These are phyloP conservation scores for Notholithocarpus densiflorus DNA, from an alignment of 306 rosid genomes.

Conservation along the genomic window DNA sequence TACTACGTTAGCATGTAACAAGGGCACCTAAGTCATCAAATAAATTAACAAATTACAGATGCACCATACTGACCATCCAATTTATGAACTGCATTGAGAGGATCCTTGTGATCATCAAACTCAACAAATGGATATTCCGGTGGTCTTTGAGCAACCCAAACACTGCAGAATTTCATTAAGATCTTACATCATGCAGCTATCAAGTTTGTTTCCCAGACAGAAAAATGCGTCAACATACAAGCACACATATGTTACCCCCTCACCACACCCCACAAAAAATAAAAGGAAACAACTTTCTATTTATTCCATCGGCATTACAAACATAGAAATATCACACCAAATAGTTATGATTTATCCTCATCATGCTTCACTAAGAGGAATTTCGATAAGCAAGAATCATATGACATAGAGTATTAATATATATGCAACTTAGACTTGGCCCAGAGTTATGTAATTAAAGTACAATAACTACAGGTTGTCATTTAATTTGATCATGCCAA, in stretches of 20 bases:
- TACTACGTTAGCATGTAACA: too few species aligned
- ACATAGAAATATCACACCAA: background rate
- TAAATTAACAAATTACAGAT: background rate
- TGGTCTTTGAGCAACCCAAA: slow-evolving; percentile 98
- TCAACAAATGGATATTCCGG: slow-evolving; percentile 91
- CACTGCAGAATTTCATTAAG: slow-evolving; percentile 42
- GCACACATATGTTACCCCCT: background rate
- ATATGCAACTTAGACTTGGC: background rate
- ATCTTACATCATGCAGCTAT: background rate
- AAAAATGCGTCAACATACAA: background rate
- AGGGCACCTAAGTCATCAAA: background rate
- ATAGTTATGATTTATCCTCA: background rate
- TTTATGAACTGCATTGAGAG: slow-evolving; percentile 81
- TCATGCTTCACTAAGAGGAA: background rate
- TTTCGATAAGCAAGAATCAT: background rate
- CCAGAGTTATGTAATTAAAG: background rate
- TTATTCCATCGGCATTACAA: background rate
- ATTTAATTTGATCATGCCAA: too few species aligned
- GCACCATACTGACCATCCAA: slow-evolving; percentile 64
- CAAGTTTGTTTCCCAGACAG: background rate
- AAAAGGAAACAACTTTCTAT: background rate
- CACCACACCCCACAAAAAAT: background rate
- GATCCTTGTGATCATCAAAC: slow-evolving; percentile 94
- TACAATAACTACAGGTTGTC: background rate
- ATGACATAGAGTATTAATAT: background rate